Base-by-base conservation (phyloP, 2,329 filamentous ascomycete genomes). In the Elsinoe ampelina region DNA sequence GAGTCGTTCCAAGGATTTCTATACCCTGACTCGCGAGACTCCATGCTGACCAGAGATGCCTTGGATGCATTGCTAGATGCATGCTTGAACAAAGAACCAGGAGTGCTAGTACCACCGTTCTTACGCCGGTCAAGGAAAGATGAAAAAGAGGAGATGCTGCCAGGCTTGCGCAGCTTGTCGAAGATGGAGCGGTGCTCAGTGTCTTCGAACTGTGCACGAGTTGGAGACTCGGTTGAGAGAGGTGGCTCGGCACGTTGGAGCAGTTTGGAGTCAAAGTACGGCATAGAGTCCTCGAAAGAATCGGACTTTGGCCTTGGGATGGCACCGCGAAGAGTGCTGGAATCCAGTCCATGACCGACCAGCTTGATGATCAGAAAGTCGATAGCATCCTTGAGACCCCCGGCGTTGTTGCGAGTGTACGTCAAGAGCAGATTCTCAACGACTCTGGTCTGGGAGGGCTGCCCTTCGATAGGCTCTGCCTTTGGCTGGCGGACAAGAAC, bases 251-350 rank as follows among this genome's bases (percentile, higher is more conserved):
- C 91, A 65, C 95, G 90, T 71, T 97, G 93, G 55, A 98, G 81
- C 45, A 98, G 80, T 75, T 96, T 97, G 1, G 92, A 96, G 69
- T 96, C 89, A 67, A 98, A 98, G 75, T 91, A 97, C 58, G 91
- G 92, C 54, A 97, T 79, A 6, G 92, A 95, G 65, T 98, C 92
- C 70, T 98, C 93, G 62, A 98, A 98, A 0, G 93, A 96, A 71
- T 98, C 93, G 1, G 93, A 97, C 75, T 97, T 96, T 61, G 93
- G 93, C n/a, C 93, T 87, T 17, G 92, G 90, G 62, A 97, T 93
- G n/a, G 89, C 85, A 54, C 93, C 93, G 71, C 95, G 95, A 66
- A 97, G 84, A 41, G 90, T 85, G 58, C 81, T 87, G 8, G 85
- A 81, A 65, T 97, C 89, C n/a, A 96, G 82, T n/a, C 88, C 87